Conservation (phyloP, 202 grass and related monocot species). For the Saccharum hybrid region DNA sequence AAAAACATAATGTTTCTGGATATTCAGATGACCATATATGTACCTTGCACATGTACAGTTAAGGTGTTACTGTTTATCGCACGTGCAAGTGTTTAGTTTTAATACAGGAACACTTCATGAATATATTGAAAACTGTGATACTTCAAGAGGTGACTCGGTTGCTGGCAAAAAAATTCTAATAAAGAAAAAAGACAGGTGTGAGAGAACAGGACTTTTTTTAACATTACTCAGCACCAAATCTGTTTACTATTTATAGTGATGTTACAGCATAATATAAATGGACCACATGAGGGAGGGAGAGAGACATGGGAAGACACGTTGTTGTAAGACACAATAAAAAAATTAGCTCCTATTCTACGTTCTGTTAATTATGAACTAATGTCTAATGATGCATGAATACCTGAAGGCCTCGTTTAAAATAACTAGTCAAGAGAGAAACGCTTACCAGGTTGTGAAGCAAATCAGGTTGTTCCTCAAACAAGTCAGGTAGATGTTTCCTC, state of each 20-base stretch:
- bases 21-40: not conserved
- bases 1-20: not conserved
- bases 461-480: constrained; percentile 96
- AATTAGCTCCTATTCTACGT: not conserved
- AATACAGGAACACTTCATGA: not conserved
- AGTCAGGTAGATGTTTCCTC: constrained; percentile 84
- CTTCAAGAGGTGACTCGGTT: not conserved
- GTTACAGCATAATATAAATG: not conserved
- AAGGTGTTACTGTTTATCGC: constrained; percentile 1
- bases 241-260: not conserved
- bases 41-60: not conserved
- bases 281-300: not conserved
- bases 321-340: not conserved
- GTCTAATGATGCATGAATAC: not conserved
- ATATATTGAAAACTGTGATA: not conserved
- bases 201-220: not conserved
- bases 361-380: not conserved
- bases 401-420: constrained; percentile 2
- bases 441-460: constrained; percentile 93
- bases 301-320: not conserved
- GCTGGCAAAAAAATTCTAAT: not conserved
- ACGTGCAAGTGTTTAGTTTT: not conserved
- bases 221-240: constrained; percentile 1
- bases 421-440: constrained; percentile 36
- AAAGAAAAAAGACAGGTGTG: not conserved